phyloP scores from a whole-genome alignment of 2,329 filamentous ascomycete genomes.

The Penicillium sp. region DNA sequence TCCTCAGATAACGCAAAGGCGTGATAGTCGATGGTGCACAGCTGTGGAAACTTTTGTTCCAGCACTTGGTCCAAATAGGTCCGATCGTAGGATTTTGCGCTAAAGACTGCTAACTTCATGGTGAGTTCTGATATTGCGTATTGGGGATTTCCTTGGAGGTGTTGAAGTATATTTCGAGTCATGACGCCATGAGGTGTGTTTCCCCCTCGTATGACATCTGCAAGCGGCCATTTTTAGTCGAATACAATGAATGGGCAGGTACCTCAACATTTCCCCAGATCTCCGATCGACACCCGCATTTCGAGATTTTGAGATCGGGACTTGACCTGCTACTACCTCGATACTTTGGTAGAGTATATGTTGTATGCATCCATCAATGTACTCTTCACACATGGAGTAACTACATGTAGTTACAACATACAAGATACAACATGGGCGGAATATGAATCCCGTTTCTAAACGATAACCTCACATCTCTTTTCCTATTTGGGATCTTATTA shows the following conservation, averaged over 20 bases:
- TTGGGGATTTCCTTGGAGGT: background rate
- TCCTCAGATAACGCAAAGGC: conserved; percentile 57
- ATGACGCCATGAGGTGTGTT: conserved; percentile 2
- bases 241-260: background rate
- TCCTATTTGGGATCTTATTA: no score
- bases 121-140: background rate
- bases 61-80: conserved; percentile 51
- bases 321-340: background rate
- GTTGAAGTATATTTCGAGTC: background rate
- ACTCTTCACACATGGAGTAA: no score
- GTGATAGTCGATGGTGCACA: conserved; percentile 57
- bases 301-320: background rate
- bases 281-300: conserved; percentile 1
- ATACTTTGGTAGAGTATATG: no score
- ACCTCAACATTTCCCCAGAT: background rate
- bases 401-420: no score
- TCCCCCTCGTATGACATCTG: background rate
- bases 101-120: conserved; percentile 64
- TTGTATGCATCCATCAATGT: no score
- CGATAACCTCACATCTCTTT: no score
- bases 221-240: background rate
- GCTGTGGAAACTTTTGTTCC: conserved; percentile 24
- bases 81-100: conserved; percentile 63
- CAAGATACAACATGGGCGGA: no score
- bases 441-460: no score